Conservation (phyloP, 2,329 filamentous ascomycete genomes). For the Pestalotiopsis sp. region DNA sequence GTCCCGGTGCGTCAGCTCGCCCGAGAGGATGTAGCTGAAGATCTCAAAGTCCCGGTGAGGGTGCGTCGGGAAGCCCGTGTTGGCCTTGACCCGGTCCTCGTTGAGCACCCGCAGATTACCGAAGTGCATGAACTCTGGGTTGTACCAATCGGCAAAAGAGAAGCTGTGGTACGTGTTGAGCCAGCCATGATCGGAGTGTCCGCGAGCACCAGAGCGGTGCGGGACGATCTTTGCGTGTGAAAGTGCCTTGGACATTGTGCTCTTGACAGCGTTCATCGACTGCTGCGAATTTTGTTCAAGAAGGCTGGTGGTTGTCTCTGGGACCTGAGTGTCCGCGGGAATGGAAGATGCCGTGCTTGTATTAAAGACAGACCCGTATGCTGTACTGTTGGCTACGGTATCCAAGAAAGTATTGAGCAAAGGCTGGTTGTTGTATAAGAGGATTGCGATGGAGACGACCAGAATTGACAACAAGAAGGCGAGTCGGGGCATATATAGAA, state of each 20-base stretch:
- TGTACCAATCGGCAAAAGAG: conserved; percentile 74
- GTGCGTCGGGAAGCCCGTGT: conserved; percentile 82
- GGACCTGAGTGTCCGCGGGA: conserved; percentile 2
- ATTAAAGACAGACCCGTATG: not conserved
- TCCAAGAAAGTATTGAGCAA: conserved; percentile 20
- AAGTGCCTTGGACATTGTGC: conserved; percentile 65
- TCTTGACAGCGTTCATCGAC: conserved; percentile 42
- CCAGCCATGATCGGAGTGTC: conserved; percentile 84
- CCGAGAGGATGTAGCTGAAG: conserved; percentile 84
- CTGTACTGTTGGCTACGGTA: not conserved
- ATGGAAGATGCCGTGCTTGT: conserved; percentile 4
- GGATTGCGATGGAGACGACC: conserved; percentile 30
- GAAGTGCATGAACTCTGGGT: conserved; percentile 69
- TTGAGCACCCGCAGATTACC: conserved; percentile 84
- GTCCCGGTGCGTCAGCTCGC: conserved; percentile 86
- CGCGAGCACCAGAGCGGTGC: conserved; percentile 72
- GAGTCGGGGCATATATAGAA: conserved; percentile 36
- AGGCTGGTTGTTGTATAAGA: conserved; percentile 30
- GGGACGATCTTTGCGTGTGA: conserved; percentile 73
- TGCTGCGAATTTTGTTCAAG: conserved; percentile 23
- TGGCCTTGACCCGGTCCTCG: conserved; percentile 78
- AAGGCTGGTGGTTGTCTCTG: conserved; percentile 15
- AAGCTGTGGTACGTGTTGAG: conserved; percentile 87
- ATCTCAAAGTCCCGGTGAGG: conserved; percentile 87
- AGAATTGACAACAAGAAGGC: conserved; percentile 28